These are phyloP conservation scores for Aspergillus bertholletiae DNA, from an alignment of 495 filamentous ascomycete species.

Conservation along the genomic window DNA sequence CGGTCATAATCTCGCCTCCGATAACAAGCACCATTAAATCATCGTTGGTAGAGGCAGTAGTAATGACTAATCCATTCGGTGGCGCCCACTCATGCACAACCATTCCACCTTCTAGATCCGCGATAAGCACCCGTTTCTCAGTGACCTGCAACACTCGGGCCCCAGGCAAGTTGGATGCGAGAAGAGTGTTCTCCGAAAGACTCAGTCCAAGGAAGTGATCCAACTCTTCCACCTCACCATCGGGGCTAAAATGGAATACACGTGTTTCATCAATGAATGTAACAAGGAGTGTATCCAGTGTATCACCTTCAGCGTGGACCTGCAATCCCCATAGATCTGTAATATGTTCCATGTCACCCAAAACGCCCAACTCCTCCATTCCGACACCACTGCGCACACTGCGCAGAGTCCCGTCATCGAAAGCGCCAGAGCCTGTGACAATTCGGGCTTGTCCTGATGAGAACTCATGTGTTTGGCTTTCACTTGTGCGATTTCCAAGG, in stretches of 20 bases:
- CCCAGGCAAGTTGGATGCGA: conserved; percentile 59
- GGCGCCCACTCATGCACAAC: conserved; percentile 66
- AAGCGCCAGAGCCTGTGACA: conserved; percentile 86
- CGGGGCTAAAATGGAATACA: conserved; percentile 68
- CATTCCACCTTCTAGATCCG: conserved; percentile 69
- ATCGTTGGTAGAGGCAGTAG: conserved; percentile 71
- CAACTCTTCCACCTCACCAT: conserved; percentile 84
- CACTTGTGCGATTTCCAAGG: conserved; percentile 76
- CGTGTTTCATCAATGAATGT: conserved; percentile 83
- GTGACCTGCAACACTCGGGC: conserved; percentile 78
- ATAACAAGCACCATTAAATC: conserved; percentile 66
- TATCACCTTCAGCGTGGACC: conserved; percentile 41
- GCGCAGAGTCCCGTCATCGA: conserved; percentile 77
- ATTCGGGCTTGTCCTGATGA: conserved; percentile 94
- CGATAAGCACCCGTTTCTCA: conserved; percentile 52
- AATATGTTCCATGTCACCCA: conserved; percentile 76
- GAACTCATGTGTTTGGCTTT: conserved; percentile 78
- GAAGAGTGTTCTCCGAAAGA: conserved; percentile 68
- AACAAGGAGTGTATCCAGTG: conserved; percentile 68
- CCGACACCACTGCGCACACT: conserved; percentile 93
- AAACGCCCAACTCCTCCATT: conserved; percentile 78
- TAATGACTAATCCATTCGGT: conserved; percentile 57
- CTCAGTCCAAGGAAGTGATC: conserved; percentile 66
- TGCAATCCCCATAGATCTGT: conserved; percentile 64
- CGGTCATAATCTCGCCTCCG: conserved; percentile 63